Evolutionary conservation across 768 basidiomycete genomes (phyloP), one percentile per base, ranked within the genome.

Genomic region (Rhodotorula sphaerocarpa): DNA sequence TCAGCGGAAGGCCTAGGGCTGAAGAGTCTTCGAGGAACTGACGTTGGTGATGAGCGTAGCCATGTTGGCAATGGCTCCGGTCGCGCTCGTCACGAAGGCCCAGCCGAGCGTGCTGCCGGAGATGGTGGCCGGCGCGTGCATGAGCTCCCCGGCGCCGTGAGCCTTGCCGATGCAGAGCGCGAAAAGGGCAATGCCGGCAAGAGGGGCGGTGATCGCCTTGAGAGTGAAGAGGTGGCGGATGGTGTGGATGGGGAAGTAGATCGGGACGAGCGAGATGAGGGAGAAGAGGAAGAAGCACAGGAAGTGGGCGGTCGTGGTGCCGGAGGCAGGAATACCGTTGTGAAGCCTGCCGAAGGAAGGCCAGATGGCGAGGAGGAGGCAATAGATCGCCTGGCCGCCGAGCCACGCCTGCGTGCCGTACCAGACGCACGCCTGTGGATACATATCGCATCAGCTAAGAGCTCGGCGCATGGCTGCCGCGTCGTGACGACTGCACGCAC

Each of bases 211-310:
- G 66, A 86, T 78, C 6, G 86, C 83, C 74, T 90, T 90, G 70
- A 85, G 71, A 7, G 85, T 85, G 79, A 90, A 90, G 59, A 90
- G 79, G 73, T 87, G 85, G 46, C 84, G 84, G 64, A 87, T 85
- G 71, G 85, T 80, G 77, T 90, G 86, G 51, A 88, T 83, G 16
- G 86, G 87, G 68, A 87, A 84, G 39, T 47, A 67, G 53, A 65
- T 61, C 33, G 41, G 27, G 84, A 83, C 14, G 34, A 89, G 80
- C 36, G 83, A 86, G 43, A 87, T 79, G 31, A 88, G 76, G 84
- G 86, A 90, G 79, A 89, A 91, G 61, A 90, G 78, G 79, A 90
- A 85, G 81, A 90, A 90, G 68, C 82, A 83, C 77, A 87, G 76
- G 69, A 85, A 86, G 75, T 86, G 83, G 56, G 81, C 80, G n/a